Conservation (phyloP, 257 asterid species). For the Voacanga thouarsii region DNA sequence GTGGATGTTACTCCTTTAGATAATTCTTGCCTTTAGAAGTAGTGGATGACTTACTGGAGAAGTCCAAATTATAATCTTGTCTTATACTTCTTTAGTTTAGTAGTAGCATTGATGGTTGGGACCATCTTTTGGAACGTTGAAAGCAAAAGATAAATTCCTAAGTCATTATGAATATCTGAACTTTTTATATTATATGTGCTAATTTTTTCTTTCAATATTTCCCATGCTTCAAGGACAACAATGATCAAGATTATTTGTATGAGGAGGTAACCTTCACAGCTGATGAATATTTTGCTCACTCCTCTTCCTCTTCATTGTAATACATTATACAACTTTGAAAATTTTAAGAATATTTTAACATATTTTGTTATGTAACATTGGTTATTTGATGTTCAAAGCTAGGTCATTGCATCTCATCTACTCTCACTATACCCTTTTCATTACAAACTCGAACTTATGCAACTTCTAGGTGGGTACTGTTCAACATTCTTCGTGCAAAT, state of each 20-base stretch:
- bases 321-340: too few species aligned
- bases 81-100: slow-evolving; percentile 59
- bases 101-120: slow-evolving; percentile 68
- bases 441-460: slow-evolving; percentile 13
- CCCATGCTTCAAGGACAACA: slow-evolving; percentile 34
- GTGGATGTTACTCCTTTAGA: too few species aligned
- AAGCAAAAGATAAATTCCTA: slow-evolving; percentile 37
- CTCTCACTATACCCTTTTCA: slow-evolving; percentile 7
- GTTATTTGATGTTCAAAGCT: too few species aligned
- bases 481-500: slow-evolving; percentile 91
- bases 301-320: too few species aligned
- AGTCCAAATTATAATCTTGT: slow-evolving; percentile 91
- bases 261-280: too few species aligned
- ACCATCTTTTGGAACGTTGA: slow-evolving; percentile 75
- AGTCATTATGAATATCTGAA: not conserved
- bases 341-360: too few species aligned
- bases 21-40: slow-evolving; percentile 68
- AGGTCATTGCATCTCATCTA: too few species aligned
- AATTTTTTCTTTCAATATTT: slow-evolving; percentile 11
- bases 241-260: slow-evolving; percentile 41
- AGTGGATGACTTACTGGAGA: slow-evolving; percentile 88
- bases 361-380: too few species aligned
- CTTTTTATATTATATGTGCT: slow-evolving; percentile 6
- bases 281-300: too few species aligned
- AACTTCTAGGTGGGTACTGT: slow-evolving; percentile 91